phyloP scores from a whole-genome alignment of 164 flowering plant species.

The Vitis labrusca region DNA sequence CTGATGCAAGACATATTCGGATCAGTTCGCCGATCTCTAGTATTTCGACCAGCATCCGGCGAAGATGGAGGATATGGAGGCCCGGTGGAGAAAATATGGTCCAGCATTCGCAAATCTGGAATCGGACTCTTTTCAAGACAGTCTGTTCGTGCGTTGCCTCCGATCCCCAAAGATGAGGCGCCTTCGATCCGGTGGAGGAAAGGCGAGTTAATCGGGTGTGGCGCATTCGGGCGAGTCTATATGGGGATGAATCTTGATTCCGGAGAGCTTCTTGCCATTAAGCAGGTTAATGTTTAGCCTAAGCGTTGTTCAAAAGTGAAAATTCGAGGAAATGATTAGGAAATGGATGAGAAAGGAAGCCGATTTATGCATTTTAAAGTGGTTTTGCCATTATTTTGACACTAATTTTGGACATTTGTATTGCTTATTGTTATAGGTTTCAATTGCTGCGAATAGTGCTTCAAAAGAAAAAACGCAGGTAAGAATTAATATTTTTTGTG shows the following conservation, averaged over 20 bases:
- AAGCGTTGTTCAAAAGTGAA: too few relatives aligned
- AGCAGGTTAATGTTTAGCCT: slow-evolving; percentile 51
- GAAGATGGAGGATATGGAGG: slow-evolving; percentile 47
- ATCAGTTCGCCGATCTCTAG: slow-evolving; percentile 83
- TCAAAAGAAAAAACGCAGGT: slow-evolving; percentile 37
- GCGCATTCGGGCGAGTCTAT: slow-evolving; percentile 94
- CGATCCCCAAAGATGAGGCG: slow-evolving; percentile 22
- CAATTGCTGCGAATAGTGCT: slow-evolving; percentile 29
- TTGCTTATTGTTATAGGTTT: slow-evolving; percentile 23
- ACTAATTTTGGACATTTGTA: background rate
- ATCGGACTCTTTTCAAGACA: slow-evolving; percentile 62
- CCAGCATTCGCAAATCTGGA: slow-evolving; percentile 73
- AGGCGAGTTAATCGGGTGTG: slow-evolving; percentile 93
- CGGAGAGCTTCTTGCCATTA: slow-evolving; percentile 95
- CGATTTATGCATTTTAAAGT: too few relatives aligned
- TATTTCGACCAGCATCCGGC: slow-evolving; percentile 39
- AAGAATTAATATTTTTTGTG: background rate
- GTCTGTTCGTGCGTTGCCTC: slow-evolving; percentile 34
- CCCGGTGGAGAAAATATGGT: slow-evolving; percentile 66
- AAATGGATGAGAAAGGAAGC: too few relatives aligned
- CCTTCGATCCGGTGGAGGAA: slow-evolving; percentile 83
- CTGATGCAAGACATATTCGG: slow-evolving; percentile 73
- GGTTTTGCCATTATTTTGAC: too few relatives aligned
- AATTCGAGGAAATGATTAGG: too few relatives aligned
- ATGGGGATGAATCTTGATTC: slow-evolving; percentile 99